A percentile compares a stretch with the other conserved stretches of the same genome.
phyloP scores from a whole-genome alignment of 176 grass and related monocot species.

The Eremochloa ophiuroides region DNA sequence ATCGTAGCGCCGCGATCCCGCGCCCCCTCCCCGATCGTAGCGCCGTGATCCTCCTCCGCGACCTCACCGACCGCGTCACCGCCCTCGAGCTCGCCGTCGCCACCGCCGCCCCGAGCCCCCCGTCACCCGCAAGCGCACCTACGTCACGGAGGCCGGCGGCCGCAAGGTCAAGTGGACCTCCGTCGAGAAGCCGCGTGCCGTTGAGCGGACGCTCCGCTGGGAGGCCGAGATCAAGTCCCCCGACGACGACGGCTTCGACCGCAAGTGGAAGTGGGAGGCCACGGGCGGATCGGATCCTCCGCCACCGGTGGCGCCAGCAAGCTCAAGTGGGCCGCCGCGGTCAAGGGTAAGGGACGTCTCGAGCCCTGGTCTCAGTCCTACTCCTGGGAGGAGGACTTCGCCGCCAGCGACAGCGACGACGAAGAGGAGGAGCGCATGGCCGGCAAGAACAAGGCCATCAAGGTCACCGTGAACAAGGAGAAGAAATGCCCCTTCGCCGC shows the following conservation, averaged over 20 bases:
- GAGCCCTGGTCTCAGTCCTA: conserved; percentile 53
- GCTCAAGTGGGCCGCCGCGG: conserved; percentile 58
- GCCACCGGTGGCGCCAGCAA: background rate
- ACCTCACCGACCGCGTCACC: conserved; percentile 62
- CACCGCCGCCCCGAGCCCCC: conserved; percentile 14
- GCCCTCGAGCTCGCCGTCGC: conserved; percentile 61
- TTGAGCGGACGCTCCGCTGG: conserved; percentile 42
- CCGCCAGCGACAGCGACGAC: background rate
- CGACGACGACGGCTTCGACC: conserved; percentile 64
- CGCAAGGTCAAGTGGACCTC: conserved; percentile 76
- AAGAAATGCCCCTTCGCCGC: conserved; percentile 20
- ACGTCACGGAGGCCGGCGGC: conserved; percentile 45
- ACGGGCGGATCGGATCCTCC: conserved; percentile 26
- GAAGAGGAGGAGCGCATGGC: background rate
- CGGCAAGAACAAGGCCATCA: background rate
- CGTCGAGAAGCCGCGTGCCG: conserved; percentile 44
- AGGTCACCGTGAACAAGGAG: conserved; percentile 14
- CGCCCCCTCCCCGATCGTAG: conserved; percentile 17
- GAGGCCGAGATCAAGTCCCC: conserved; percentile 58
- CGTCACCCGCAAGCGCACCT: conserved; percentile 53
- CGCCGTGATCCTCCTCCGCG: no score
- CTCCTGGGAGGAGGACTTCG: conserved; percentile 51
- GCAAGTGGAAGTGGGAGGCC: conserved; percentile 78
- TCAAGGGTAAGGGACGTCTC: conserved; percentile 73
- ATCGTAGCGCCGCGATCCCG: no score